Conservation (phyloP, 129 eudicot species). For the Lactuca sativa region DNA sequence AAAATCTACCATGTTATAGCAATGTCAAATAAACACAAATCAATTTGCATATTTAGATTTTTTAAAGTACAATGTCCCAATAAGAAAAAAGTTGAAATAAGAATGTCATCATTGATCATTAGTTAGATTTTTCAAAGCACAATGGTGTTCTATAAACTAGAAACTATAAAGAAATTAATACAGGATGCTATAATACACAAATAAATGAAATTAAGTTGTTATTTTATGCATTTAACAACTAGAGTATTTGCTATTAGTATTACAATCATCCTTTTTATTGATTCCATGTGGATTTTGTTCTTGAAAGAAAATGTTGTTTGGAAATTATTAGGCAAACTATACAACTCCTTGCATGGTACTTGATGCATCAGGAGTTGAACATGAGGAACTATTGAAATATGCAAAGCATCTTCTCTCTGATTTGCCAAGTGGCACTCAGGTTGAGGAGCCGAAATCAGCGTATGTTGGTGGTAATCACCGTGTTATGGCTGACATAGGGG, state of each 20-base stretch:
- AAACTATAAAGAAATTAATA: too few species aligned
- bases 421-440: slow-evolving; percentile 45
- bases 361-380: slow-evolving; percentile 40
- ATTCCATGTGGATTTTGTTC: neutral
- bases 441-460: slow-evolving; percentile 61
- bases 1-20: too few species aligned
- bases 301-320: slow-evolving; percentile 6
- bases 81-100: too few species aligned
- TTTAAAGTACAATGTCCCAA: too few species aligned
- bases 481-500: slow-evolving; percentile 69
- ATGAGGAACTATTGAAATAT: slow-evolving; percentile 63
- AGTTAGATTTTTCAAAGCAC: too few species aligned
- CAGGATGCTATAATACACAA: too few species aligned
- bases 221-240: too few species aligned
- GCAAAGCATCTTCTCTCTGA: slow-evolving; percentile 89
- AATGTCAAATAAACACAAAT: too few species aligned
- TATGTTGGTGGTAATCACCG: slow-evolving; percentile 90
- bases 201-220: too few species aligned
- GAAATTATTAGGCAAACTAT: slow-evolving; percentile 55
- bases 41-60: too few species aligned
- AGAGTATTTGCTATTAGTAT: neutral
- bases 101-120: too few species aligned
- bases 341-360: slow-evolving; percentile 88
- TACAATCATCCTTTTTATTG: neutral
- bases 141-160: too few species aligned